Evolutionary conservation across 495 filamentous ascomycete genomes (phyloP), one percentile per base, ranked within the genome.

Genomic region (Neurospora sp.): DNA sequence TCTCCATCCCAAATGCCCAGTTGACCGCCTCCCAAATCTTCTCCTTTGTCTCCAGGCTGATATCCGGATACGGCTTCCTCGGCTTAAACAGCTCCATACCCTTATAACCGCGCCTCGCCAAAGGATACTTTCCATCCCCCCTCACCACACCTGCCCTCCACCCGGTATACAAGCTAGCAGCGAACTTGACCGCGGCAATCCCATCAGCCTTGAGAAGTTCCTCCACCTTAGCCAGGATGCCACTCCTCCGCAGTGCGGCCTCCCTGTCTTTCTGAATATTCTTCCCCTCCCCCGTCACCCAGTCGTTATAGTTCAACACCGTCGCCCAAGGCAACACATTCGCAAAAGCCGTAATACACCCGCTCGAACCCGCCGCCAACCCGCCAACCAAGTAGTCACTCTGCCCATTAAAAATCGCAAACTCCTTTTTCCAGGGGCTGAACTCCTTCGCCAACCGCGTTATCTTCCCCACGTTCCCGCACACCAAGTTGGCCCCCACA

Each of bases 371-470:
- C 1, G 87, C 87, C 8, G 83, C 82, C 17, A 89, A 74, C 3
- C 89, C 90, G 0, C 87, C 90, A 40, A 92, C 79, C 45, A 93
- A 79, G 77, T 92, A 93, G 75, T 92, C 90, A 3, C 88, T 88
- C 78, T 92, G 89, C 0, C 91, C 91, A 8, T 89, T 90, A 79
- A 88, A 92, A 4, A 89, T 85, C 1, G 87, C 86, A 77, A 93
- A 93, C 12, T 84, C 81, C 4, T 85, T 82, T 16, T 22, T 2
- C 9, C 4, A 12, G 0, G 82, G 74, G 0, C 83, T 78, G 72
- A 92, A 87, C 17, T 84, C 83, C 53, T 85, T 88, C 6, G 89
- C 81, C 40, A 84, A 73, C 4, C 83, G 75, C 10, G 81, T 83
- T 69, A 84, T 79, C 77, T 93, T 93, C 40, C 87, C 91, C 40